These are phyloP conservation scores for Byssothecium circinans DNA, from an alignment of 2,329 filamentous ascomycete genomes.

Conservation along the genomic window DNA sequence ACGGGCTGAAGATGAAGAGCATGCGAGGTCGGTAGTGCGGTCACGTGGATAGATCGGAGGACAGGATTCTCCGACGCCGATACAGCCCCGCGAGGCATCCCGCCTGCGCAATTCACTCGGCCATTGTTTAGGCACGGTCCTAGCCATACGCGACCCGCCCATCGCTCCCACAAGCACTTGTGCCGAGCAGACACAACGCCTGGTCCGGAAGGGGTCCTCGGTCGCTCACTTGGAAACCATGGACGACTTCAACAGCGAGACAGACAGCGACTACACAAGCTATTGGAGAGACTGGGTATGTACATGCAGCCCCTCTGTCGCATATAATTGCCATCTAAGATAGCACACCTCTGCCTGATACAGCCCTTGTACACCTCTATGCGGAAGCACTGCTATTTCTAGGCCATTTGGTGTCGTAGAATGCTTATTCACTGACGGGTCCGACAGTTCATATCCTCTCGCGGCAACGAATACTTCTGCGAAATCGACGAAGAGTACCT, in stretches of 20 bases:
- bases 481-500: slow-evolving; percentile 99
- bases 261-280: slow-evolving; percentile 97
- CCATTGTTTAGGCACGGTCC: neutral
- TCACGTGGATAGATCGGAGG: neutral
- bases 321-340: neutral
- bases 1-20: too few relatives aligned
- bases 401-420: neutral
- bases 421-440: slow-evolving; percentile 1
- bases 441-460: slow-evolving; percentile 87
- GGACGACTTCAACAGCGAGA: slow-evolving; percentile 98
- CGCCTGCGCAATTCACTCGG: slow-evolving; percentile 9
- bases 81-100: slow-evolving; percentile 3
- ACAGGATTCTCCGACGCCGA: neutral
- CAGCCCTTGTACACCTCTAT: neutral
- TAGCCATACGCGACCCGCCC: neutral
- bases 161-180: neutral
- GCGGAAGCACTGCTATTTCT: neutral
- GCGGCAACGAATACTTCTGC: slow-evolving; percentile 99
- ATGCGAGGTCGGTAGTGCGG: too few relatives aligned
- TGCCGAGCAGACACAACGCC: neutral
- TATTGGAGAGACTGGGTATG: slow-evolving; percentile 99
- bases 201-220: neutral
- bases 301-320: slow-evolving; percentile 32
- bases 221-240: slow-evolving; percentile 54
- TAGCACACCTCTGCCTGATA: neutral